Base-by-base conservation (phyloP, 2,329 filamentous ascomycete species). In the Scedosporium dehoogii region DNA sequence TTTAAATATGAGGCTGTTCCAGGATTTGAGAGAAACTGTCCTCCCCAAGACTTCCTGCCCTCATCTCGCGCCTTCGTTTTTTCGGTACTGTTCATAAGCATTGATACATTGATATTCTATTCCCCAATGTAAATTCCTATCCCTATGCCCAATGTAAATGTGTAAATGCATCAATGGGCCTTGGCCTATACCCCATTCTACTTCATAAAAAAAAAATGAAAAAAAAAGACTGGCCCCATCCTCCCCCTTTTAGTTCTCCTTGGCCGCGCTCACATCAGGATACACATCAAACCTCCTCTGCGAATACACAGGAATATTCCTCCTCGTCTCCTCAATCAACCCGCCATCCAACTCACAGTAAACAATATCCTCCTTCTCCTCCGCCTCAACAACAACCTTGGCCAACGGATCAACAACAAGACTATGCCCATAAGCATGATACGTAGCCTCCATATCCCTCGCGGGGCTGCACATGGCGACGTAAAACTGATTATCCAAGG, bases 281-380 rank as follows among this genome's bases (percentile, higher is more conserved):
- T 99, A 99, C 21, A 99, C 89, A 74, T 99, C 94, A 72, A 96
- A 99, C 67, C 94, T 81, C 69, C 94, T 83, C 81, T 99, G 94
- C 18, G 81, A 83, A 69, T 87, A 85, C 61, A 97, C 79, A 2
- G 94, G 94, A 67, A 99, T 96, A 5, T 88, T 88, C 73, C 84
- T 91, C 72, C 93, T 84, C 56, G 87, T 85, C 75, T 90, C 86
- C 62, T 86, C 84, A 68, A 97, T 90, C 69, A 80, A 83, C 10
- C 82, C 84, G 4, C 80, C 82, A 42, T 84, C 80, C 70, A 97
- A 73, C 63, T 92, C 87, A 55, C 85, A 88, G 71, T 87, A 84
- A 10, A 96, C 82, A 64, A 90, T 89, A 3, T 84, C 83, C 77
- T 96, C 92, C 56, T 78, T 77, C 75, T 96, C 92, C 12, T 85